Evolutionary conservation across 257 asterid species (phyloP).

Genomic region (Schizonepeta tenuifolia): DNA sequence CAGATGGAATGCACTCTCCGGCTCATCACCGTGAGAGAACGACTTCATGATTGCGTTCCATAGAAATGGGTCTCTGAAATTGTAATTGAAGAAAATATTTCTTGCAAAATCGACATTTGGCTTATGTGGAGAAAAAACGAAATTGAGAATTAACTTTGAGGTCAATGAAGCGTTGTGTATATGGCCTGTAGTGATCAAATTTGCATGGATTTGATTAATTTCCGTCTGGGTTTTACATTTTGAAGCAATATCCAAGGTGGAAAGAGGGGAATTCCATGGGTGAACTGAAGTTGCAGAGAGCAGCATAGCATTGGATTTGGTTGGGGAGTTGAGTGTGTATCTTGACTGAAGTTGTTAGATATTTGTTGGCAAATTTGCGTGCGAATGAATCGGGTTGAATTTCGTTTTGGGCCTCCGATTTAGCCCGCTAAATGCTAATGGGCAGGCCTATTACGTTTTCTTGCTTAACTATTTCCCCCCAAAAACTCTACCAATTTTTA

Average conservation of each 20-base stretch:
- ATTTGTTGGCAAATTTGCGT: background rate
- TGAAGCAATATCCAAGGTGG: constrained; percentile 43
- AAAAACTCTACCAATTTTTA: too few relatives aligned
- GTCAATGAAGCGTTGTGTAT: constrained; percentile 48
- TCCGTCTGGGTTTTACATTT: constrained; percentile 68
- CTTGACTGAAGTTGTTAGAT: background rate
- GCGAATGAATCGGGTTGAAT: background rate
- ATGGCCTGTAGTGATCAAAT: constrained; percentile 69
- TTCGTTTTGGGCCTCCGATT: constrained; percentile 20
- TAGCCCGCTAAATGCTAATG: background rate
- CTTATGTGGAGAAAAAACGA: constrained; percentile 49
- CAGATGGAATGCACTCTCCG: constrained; percentile 57
- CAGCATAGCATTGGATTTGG: constrained; percentile 47
- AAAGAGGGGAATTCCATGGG: constrained; percentile 56
- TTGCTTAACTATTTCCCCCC: too few relatives aligned
- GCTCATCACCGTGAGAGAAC: constrained; percentile 59
- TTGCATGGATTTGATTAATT: constrained; percentile 64
- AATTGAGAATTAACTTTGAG: constrained; percentile 57
- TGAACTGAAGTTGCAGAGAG: constrained; percentile 50
- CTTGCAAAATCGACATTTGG: constrained; percentile 59
- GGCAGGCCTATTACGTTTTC: too few relatives aligned
- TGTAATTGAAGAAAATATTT: constrained; percentile 44
- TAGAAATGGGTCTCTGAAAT: constrained; percentile 56
- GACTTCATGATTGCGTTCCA: constrained; percentile 78
- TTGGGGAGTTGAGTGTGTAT: constrained; percentile 17